Percentiles rank a stretch among this genome's conserved stretches.
phyloP scores from a whole-genome alignment of 768 basidiomycete genomes.

The Pisolithus marmoratus region DNA sequence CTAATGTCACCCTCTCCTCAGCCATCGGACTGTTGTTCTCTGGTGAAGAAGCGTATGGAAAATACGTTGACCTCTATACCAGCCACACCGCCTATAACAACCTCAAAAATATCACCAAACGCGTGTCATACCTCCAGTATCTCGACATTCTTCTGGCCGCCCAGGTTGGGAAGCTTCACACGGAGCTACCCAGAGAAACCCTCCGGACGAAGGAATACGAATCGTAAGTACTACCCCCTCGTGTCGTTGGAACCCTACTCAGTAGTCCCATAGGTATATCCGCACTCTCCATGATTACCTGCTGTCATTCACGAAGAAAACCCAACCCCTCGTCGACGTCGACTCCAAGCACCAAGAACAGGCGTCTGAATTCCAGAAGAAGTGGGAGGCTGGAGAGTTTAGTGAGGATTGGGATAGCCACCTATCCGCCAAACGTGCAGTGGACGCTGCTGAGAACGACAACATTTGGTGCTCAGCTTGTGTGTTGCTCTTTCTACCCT shows the following conservation, averaged over 20 bases:
- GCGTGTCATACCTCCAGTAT: slow-evolving; percentile 89
- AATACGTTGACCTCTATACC: slow-evolving; percentile 88
- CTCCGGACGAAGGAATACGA: slow-evolving; percentile 75
- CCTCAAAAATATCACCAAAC: slow-evolving; percentile 75
- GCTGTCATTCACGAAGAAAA: slow-evolving; percentile 78
- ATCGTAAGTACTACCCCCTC: slow-evolving; percentile 41
- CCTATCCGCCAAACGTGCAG: slow-evolving; percentile 31
- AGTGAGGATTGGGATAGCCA: slow-evolving; percentile 63
- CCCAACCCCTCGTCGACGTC: slow-evolving; percentile 77
- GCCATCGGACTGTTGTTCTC: slow-evolving; percentile 86
- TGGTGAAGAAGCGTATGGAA: slow-evolving; percentile 93
- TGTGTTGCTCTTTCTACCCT: slow-evolving; percentile 37
- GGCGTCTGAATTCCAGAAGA: slow-evolving; percentile 63
- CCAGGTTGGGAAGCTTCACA: slow-evolving; percentile 55
- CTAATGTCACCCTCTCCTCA: slow-evolving; percentile 24
- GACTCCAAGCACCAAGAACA: slow-evolving; percentile 60
- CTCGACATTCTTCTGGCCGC: slow-evolving; percentile 77
- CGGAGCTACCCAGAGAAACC: slow-evolving; percentile 62
- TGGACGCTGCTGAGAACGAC: slow-evolving; percentile 39
- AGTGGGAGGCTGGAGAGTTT: slow-evolving; percentile 77
- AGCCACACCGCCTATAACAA: slow-evolving; percentile 89
- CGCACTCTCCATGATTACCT: slow-evolving; percentile 78
- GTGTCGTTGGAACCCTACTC: slow-evolving; percentile 5
- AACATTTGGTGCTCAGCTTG: slow-evolving; percentile 95
- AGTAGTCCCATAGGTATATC: slow-evolving; percentile 59